Conservation (phyloP, 768 basidiomycete genomes). For the Phlegmacium glaucopus region DNA sequence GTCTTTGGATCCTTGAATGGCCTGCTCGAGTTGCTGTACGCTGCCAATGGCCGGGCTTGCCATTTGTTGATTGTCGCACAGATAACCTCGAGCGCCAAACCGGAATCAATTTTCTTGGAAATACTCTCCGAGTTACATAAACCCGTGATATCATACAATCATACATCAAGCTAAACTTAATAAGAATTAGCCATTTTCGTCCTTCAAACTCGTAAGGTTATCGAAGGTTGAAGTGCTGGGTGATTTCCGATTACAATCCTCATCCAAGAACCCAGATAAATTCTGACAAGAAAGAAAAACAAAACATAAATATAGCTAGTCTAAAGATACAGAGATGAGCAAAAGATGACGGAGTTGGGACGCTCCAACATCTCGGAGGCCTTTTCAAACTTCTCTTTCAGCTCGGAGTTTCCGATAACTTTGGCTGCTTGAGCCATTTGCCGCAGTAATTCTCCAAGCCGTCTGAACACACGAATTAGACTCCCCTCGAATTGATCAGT, state of each 20-base stretch:
- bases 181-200: no score
- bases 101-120: no score
- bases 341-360: conserved; percentile 92
- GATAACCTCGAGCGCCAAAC: no score
- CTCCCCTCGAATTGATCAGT: conserved; percentile 97
- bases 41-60: conserved; percentile 10
- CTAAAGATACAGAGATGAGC: conserved; percentile 79
- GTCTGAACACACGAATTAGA: conserved; percentile 92
- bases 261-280: neutral
- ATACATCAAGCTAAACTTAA: no score
- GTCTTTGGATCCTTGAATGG: conserved; percentile 15
- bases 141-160: no score
- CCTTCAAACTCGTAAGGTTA: no score
- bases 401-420: conserved; percentile 92
- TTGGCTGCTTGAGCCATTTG: conserved; percentile 97
- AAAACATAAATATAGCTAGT: neutral
- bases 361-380: conserved; percentile 90
- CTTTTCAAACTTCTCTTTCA: conserved; percentile 92
- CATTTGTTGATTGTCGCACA: neutral
- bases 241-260: no score
- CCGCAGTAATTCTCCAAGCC: conserved; percentile 88
- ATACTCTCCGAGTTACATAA: no score
- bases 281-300: neutral
- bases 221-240: no score
- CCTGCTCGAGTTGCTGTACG: conserved; percentile 5